Evolutionary conservation across 371 early-diverging fungal species (phyloP).

Genomic region (Lichtheimia ramosa): DNA sequence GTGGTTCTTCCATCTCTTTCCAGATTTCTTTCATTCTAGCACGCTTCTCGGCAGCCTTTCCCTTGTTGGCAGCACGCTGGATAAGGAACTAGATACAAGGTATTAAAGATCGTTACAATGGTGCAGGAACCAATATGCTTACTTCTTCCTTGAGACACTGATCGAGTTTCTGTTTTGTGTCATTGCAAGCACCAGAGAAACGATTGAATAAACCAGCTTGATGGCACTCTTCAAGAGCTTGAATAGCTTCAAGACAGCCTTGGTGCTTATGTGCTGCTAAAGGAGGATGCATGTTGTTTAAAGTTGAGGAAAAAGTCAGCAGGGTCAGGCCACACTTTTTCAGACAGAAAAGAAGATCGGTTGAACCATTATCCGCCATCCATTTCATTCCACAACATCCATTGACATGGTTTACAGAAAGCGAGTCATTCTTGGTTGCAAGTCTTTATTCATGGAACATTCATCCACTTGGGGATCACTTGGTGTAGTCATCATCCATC

Average conservation of each 20-base stretch:
- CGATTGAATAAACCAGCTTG: conserved; percentile 43
- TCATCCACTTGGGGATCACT: no score
- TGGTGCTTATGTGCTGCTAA: conserved; percentile 44
- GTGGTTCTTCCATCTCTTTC: conserved; percentile 52
- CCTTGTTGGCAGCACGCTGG: conserved; percentile 39
- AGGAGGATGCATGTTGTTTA: conserved; percentile 41
- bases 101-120: neutral
- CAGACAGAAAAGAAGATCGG: no score
- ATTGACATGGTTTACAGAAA: no score
- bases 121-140: conserved; percentile 1
- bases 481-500: no score
- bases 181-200: conserved; percentile 45
- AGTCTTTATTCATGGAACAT: no score
- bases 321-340: no score
- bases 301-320: neutral
- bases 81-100: conserved; percentile 31
- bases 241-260: conserved; percentile 44
- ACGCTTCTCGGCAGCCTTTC: conserved; percentile 34
- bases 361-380: no score
- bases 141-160: conserved; percentile 47
- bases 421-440: no score
- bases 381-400: no score
- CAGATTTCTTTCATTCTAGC: conserved; percentile 42
- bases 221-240: conserved; percentile 47
- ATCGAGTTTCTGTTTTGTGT: conserved; percentile 36